These are phyloP conservation scores for Teunomyces gatunensis DNA, from an alignment of 805 yeast genomes.

Conservation along the genomic window DNA sequence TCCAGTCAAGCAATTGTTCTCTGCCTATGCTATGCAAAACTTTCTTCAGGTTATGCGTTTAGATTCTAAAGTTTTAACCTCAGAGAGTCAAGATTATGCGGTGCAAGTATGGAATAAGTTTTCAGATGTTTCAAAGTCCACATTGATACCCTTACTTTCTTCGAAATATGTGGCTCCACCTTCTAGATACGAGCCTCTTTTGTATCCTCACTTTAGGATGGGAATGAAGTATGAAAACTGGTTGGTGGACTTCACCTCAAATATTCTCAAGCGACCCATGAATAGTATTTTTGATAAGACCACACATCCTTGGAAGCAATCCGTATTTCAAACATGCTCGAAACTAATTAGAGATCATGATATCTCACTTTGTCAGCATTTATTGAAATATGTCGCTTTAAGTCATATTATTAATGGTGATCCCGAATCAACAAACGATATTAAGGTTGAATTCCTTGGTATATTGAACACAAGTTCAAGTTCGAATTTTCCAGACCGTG, in stretches of 20 bases:
- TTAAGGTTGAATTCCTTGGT: constrained; percentile 57
- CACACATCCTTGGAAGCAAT: constrained; percentile 14
- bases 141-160: constrained; percentile 69
- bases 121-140: constrained; percentile 64
- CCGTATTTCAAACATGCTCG: constrained; percentile 62
- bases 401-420: constrained; percentile 55
- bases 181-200: constrained; percentile 43
- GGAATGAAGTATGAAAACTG: constrained; percentile 62
- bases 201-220: constrained; percentile 63
- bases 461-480: constrained; percentile 49
- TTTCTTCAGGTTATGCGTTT: constrained; percentile 63
- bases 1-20: constrained; percentile 76
- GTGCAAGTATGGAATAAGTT: constrained; percentile 57
- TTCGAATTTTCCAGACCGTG: constrained; percentile 47
- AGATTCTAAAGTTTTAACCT: constrained; percentile 20
- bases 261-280: constrained; percentile 51
- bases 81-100: constrained; percentile 15
- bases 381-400: constrained; percentile 75
- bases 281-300: constrained; percentile 10
- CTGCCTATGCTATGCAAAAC: constrained; percentile 89
- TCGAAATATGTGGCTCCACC: constrained; percentile 70
- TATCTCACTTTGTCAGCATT: constrained; percentile 61
- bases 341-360: constrained; percentile 69
- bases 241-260: constrained; percentile 68
- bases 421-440: constrained; percentile 36